Conservation (phyloP, 192 early-diverging fungal genomes). For the Paraglomus occultum region DNA sequence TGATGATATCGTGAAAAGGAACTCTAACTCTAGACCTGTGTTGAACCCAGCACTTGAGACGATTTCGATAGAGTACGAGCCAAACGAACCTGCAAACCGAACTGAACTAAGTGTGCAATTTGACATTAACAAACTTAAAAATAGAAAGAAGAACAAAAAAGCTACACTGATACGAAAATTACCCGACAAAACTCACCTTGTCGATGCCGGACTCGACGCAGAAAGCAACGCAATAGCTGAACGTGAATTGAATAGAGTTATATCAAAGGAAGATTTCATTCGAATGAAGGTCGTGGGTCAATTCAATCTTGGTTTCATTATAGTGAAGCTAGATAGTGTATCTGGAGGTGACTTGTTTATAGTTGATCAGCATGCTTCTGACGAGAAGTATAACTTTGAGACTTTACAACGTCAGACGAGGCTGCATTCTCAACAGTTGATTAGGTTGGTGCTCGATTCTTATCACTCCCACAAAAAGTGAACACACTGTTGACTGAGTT, state of each 20-base stretch:
- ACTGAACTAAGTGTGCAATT: too few species aligned
- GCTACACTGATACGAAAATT: background rate
- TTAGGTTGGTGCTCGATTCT: slow-evolving; percentile 44
- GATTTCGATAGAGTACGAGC: too few species aligned
- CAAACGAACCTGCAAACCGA: too few species aligned
- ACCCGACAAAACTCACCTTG: background rate
- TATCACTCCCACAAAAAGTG: too few species aligned
- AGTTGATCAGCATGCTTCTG: slow-evolving; percentile 96
- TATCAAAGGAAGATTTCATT: slow-evolving; percentile 79
- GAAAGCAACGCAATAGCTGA: slow-evolving; percentile 47
- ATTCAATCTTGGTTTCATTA: slow-evolving; percentile 97
- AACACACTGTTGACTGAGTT: background rate
- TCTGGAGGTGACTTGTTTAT: slow-evolving; percentile 75
- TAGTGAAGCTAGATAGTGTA: slow-evolving; percentile 59
- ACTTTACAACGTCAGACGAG: slow-evolving; percentile 60
- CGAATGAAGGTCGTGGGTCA: slow-evolving; percentile 88
- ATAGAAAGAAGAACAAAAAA: slow-evolving; percentile 28
- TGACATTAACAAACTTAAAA: too few species aligned
- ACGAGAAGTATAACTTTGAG: slow-evolving; percentile 99
- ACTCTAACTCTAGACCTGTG: too few species aligned
- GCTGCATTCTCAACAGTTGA: slow-evolving; percentile 66
- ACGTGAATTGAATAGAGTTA: slow-evolving; percentile 48
- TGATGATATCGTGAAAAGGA: too few species aligned
- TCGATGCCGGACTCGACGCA: background rate
- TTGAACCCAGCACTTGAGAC: too few species aligned